Base-by-base conservation (phyloP, 192 early-diverging fungal species). In the Rhizoclosmatium sp. region DNA sequence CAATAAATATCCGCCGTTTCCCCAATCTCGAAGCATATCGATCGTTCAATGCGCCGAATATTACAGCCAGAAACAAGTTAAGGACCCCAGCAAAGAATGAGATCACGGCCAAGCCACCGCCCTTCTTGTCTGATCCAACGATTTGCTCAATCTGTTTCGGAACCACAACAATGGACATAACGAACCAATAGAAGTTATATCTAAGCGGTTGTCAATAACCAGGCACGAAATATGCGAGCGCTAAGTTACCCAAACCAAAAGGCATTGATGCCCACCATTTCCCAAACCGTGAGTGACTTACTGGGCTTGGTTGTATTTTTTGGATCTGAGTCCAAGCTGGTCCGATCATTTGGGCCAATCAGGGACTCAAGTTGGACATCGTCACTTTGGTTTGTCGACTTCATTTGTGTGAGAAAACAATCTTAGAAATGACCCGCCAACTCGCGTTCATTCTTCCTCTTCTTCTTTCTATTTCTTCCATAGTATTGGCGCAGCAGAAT, bases 1-100 rank as follows among this genome's bases (percentile, higher is more conserved):
- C 71, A 14, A 87, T 87, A 70, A 77, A 87, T 7, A 64, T 40
- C 39, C 82, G 41, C 61, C 83, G 23, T 49, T 69, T 71, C 3
- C 80, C 80, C 51, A n/a, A 67, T 14, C 64, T 62, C 10, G 82
- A 80, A 9, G 44, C 48, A 59, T 65, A 77, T 46, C 82, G 74
- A 65, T 87, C 83, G 49, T 87, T 87, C 76, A 82, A 49, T 2
- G 82, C 81, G 21, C 86, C 86, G 31, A 84, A 62, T 3, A 86
- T 16, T 2, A 84, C 71, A 12, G 84, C 73, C 40, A 85, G 47
- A 73, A 84, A 74, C 14, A 87, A 62, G 47, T 79, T 81, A 14
- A 86, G 9, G 40, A 82, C 10, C 16, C 86, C 86, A 5, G 82
- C 65, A 51, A 48, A 68, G 4, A 87, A 62, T 1, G 80, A 80